phyloP scores from a whole-genome alignment of 2,329 filamentous ascomycete species.

The Coniella lustricola region DNA sequence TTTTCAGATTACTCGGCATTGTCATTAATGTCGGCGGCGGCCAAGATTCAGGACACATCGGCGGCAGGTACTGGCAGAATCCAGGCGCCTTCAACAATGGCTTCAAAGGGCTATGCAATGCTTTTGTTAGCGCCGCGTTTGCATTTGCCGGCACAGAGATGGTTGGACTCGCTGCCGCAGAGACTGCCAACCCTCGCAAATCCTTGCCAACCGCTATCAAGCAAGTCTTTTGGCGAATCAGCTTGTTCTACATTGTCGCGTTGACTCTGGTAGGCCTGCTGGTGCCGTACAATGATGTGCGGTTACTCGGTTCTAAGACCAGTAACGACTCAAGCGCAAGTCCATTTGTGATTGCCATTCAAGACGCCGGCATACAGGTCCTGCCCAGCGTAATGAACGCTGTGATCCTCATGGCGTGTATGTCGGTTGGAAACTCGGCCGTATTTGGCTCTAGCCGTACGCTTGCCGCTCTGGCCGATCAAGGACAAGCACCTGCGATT shows the following conservation, averaged over 20 bases:
- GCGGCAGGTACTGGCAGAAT: slow-evolving; percentile 65
- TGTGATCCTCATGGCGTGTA: slow-evolving; percentile 85
- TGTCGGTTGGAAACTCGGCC: slow-evolving; percentile 86
- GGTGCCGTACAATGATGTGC: slow-evolving; percentile 63
- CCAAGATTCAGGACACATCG: slow-evolving; percentile 68
- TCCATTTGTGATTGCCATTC: slow-evolving; percentile 92
- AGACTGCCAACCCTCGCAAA: slow-evolving; percentile 72
- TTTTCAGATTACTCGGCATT: slow-evolving; percentile 66
- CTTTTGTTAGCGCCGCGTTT: slow-evolving; percentile 72
- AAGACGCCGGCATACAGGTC: slow-evolving; percentile 72
- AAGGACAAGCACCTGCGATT: slow-evolving; percentile 71
- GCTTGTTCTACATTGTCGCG: slow-evolving; percentile 81
- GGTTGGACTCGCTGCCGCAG: slow-evolving; percentile 69
- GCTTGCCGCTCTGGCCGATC: slow-evolving; percentile 81
- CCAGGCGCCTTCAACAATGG: slow-evolving; percentile 82
- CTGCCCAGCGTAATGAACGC: slow-evolving; percentile 88
- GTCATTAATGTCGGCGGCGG: slow-evolving; percentile 80
- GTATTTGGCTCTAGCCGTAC: slow-evolving; percentile 90
- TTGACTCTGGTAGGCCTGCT: slow-evolving; percentile 75
- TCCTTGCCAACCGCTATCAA: slow-evolving; percentile 81
- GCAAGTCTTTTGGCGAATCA: slow-evolving; percentile 93
- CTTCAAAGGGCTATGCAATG: slow-evolving; percentile 74
- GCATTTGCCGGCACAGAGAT: slow-evolving; percentile 71
- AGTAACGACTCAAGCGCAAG: slow-evolving; percentile 33
- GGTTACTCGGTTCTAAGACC: slow-evolving; percentile 51